Base-by-base conservation (phyloP, 306 rosid genomes). In the Corylus avellana region DNA sequence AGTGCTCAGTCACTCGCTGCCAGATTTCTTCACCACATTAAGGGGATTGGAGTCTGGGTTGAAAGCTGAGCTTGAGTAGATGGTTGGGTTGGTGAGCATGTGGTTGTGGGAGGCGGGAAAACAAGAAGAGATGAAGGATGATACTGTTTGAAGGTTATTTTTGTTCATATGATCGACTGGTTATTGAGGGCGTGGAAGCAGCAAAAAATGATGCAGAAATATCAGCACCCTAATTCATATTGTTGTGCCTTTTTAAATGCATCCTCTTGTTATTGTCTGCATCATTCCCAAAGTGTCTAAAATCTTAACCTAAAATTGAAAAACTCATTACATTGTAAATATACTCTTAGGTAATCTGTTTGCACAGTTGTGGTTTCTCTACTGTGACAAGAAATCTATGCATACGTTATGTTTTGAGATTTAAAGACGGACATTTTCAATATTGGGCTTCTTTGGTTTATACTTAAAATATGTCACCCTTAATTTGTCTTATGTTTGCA, bases 401-500 rank as follows among this genome's bases (percentile, higher is more conserved):
- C 18, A 63, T 74, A 50, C 22, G 14, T 11, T 4, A 61, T 51
- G 10, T 64, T 11, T 5, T 72, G 63, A 48, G 42, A 42, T 46
- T 61, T 11, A 58, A 58, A 58, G 29, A 11, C 29, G 12, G 67
- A 63, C 37, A 63, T 32, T 63, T 62, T 63, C 4, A 5, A 63
- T 4, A 17, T 7, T 2, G 3, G 16, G 35, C 49, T 0, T 8
- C 4, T 79, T 79, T 50, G 27, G n/a, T 39, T 4, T 63, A 11
- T 39, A 50, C 66, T 63, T 63, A 2, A n/a, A 13, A 12, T 17
- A 10, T 4, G 2, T 53, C 13, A 17, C 18, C 17, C 22, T 70
- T 29, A 25, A 29, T 80, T 68, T n/a, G 32, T 81, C 73, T 76
- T 82, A 4, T 63, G 47, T 64, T 49, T 74, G 87, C 94, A 92